Conservation (phyloP, 345 rosid genomes). For the Stellera chamaejasme region DNA sequence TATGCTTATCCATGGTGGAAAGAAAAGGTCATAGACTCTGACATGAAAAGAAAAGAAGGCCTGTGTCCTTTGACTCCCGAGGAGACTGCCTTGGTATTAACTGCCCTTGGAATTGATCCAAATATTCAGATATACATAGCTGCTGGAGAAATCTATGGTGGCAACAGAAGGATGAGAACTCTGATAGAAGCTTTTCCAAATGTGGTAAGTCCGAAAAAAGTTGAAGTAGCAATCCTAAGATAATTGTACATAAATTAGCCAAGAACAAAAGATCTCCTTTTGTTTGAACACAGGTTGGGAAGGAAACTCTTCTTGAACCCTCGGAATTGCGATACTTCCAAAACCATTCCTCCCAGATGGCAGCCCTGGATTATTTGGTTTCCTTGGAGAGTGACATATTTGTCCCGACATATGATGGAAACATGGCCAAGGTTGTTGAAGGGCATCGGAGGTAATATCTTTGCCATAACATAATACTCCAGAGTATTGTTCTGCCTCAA, state of each 20-base stretch:
- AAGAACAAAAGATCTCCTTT: not conserved
- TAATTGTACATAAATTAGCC: not conserved
- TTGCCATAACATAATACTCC: not conserved
- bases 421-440: conserved; percentile 99
- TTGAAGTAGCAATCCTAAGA: not conserved
- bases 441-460: conserved; percentile 80
- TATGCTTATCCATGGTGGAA: conserved; percentile 99
- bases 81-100: conserved; percentile 77
- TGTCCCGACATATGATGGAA: conserved; percentile 87
- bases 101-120: conserved; percentile 65
- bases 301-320: conserved; percentile 62
- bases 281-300: conserved; percentile 53
- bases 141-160: conserved; percentile 94
- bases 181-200: conserved; percentile 64
- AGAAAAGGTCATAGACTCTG: conserved; percentile 80
- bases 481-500: not conserved
- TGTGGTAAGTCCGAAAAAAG: conserved; percentile 42
- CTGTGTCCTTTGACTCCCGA: conserved; percentile 95
- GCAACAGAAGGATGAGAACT: conserved; percentile 60
- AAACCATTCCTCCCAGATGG: conserved; percentile 94
- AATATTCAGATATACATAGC: conserved; percentile 86
- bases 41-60: conserved; percentile 80
- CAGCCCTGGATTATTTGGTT: conserved; percentile 81
- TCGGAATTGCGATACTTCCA: conserved; percentile 63
- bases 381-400: conserved; percentile 88